These are phyloP conservation scores for Calonectria multiphialidica DNA, from an alignment of 2,329 filamentous ascomycete species.

Conservation along the genomic window DNA sequence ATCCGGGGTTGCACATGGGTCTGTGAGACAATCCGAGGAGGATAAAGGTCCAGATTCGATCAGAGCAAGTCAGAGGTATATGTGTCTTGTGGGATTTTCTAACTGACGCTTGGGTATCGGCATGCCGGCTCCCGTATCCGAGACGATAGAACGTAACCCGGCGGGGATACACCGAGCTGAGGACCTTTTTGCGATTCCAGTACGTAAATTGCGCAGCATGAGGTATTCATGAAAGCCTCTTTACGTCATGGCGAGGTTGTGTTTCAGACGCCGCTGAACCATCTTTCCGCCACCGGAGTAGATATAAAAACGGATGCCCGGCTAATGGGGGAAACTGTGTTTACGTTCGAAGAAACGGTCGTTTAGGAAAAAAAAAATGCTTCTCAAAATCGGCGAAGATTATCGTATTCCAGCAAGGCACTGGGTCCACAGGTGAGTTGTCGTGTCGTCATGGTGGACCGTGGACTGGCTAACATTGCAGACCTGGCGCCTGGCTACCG, in stretches of 20 bases:
- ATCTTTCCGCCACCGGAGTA: neutral
- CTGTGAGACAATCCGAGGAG: neutral
- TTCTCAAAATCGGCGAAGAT: conserved; percentile 62
- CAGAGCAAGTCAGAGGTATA: neutral
- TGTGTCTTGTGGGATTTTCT: neutral
- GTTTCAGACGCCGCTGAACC: neutral
- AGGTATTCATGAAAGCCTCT: neutral
- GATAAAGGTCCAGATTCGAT: neutral
- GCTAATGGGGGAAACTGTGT: too few relatives aligned
- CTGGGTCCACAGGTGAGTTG: conserved; percentile 58
- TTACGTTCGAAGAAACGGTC: neutral
- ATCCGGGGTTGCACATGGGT: neutral
- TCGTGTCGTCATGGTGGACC: neutral
- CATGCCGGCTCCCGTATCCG: neutral
- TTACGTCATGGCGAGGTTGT: neutral
- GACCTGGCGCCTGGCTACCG: conserved; percentile 72
- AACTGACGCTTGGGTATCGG: neutral
- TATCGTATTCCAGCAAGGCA: conserved; percentile 64
- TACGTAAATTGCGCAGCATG: neutral
- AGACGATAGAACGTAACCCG: neutral
- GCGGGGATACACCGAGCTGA: neutral
- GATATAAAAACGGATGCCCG: neutral
- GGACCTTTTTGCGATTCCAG: neutral
- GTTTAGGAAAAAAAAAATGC: conserved; percentile 57
- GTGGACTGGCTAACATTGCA: conserved; percentile 36